Percentiles rank a stretch among this genome's conserved stretches.
Evolutionary conservation across 225 moss, liverwort and hornwort species (phyloP).

Genomic region (Sphagnum contortum): DNA sequence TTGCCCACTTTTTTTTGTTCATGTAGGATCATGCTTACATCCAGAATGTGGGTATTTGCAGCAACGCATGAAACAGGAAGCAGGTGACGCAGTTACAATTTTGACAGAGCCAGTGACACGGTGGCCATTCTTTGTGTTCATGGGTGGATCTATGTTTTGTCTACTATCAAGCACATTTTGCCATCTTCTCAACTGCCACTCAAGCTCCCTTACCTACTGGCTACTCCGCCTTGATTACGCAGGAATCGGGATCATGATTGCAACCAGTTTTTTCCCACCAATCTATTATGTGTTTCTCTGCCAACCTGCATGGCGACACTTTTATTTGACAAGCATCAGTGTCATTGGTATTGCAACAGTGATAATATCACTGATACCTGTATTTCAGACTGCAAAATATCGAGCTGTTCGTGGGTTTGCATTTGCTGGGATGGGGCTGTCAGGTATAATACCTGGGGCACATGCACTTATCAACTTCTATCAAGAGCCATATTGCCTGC

Average conservation of each 20-base stretch:
- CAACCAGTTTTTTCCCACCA: conserved; percentile 93
- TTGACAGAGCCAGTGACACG: conserved; percentile 46
- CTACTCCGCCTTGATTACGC: conserved; percentile 89
- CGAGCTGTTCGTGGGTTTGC: conserved; percentile 62
- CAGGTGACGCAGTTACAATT: conserved; percentile 55
- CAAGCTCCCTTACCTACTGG: conserved; percentile 56
- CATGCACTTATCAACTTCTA: conserved; percentile 76
- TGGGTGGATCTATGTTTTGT: conserved; percentile 90
- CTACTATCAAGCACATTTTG: conserved; percentile 78
- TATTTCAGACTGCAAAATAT: conserved; percentile 65
- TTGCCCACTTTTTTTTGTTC: no score
- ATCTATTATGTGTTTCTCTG: conserved; percentile 91
- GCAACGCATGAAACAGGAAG: conserved; percentile 18
- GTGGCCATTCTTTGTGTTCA: conserved; percentile 75
- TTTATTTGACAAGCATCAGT: conserved; percentile 65
- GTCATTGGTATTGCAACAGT: conserved; percentile 55
- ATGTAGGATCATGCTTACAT: no score
- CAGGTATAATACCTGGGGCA: conserved; percentile 67
- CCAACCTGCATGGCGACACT: conserved; percentile 70
- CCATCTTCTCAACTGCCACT: conserved; percentile 86
- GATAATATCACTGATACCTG: conserved; percentile 50
- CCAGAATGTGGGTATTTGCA: no score
- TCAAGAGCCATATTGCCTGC: conserved; percentile 52
- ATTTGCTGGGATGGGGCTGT: conserved; percentile 83
- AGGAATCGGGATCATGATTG: conserved; percentile 94